A percentile compares a stretch with the other conserved stretches of the same genome.
Evolutionary conservation across 2,329 filamentous ascomycete species (phyloP).

Genomic region (Incumbomyces delicatus): DNA sequence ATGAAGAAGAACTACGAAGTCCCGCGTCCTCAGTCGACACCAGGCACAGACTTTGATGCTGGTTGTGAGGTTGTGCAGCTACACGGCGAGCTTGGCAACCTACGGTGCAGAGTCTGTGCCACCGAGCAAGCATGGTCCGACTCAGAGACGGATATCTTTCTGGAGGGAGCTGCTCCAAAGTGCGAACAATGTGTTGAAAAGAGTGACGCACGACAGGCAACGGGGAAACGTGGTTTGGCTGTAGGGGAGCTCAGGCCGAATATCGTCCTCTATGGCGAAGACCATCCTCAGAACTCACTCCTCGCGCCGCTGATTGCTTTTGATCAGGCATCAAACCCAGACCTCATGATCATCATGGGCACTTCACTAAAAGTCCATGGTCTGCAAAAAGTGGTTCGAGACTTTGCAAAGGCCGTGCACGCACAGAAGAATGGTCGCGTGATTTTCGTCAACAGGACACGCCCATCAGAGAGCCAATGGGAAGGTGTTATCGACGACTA

Average conservation of each 20-base stretch:
- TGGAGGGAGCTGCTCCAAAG: slow-evolving; percentile 56
- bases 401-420: slow-evolving; percentile 63
- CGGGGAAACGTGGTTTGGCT: slow-evolving; percentile 56
- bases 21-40: slow-evolving; percentile 14
- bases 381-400: slow-evolving; percentile 58
- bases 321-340: slow-evolving; percentile 54
- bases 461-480: slow-evolving; percentile 62
- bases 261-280: slow-evolving; percentile 65
- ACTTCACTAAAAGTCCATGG: slow-evolving; percentile 64
- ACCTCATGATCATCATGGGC: slow-evolving; percentile 59
- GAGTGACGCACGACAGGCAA: slow-evolving; percentile 52
- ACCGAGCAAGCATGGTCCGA: slow-evolving; percentile 32
- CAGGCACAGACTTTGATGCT: slow-evolving; percentile 25
- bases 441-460: slow-evolving; percentile 63
- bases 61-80: slow-evolving; percentile 50
- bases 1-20: slow-evolving; percentile 35
- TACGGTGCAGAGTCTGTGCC: slow-evolving; percentile 46
- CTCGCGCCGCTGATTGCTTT: slow-evolving; percentile 60
- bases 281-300: slow-evolving; percentile 58
- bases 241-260: slow-evolving; percentile 61
- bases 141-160: slow-evolving; percentile 37
- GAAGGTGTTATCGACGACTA: slow-evolving; percentile 64
- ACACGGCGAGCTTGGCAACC: slow-evolving; percentile 56
- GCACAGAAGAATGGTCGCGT: slow-evolving; percentile 46
- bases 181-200: slow-evolving; percentile 57